Evolutionary conservation across 2,329 filamentous ascomycete genomes (phyloP).

Genomic region (Stagonosporopsis chrysanthemi): DNA sequence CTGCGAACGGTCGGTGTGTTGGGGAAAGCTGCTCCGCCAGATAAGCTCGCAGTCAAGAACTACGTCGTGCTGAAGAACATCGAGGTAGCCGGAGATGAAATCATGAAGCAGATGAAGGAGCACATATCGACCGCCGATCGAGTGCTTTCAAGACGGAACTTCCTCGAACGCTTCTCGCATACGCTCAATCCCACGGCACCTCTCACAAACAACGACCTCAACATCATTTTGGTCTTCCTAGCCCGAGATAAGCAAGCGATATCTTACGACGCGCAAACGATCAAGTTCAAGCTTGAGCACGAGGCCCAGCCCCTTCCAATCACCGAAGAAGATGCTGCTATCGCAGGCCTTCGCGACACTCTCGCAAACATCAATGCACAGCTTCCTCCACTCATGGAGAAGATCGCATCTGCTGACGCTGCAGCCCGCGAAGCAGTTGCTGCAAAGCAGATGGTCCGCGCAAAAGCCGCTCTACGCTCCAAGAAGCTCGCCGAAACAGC

Average conservation of each 20-base stretch:
- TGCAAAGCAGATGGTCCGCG: constrained; percentile 75
- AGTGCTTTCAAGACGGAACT: constrained; percentile 46
- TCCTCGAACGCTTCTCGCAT: constrained; percentile 42
- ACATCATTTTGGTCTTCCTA: constrained; percentile 67
- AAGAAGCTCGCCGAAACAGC: constrained; percentile 83
- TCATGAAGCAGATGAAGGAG: constrained; percentile 48
- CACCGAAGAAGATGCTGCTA: constrained; percentile 78
- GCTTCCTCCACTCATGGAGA: constrained; percentile 68
- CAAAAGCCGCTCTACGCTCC: constrained; percentile 78
- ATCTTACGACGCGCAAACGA: constrained; percentile 75
- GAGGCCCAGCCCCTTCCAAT: constrained; percentile 61
- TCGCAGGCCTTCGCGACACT: constrained; percentile 80
- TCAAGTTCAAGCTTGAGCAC: constrained; percentile 70
- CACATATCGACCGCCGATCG: constrained; percentile 46
- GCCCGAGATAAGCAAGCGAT: constrained; percentile 72
- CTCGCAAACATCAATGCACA: constrained; percentile 71
- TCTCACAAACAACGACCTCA: constrained; percentile 69
- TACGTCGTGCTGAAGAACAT: constrained; percentile 73
- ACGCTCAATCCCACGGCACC: constrained; percentile 35
- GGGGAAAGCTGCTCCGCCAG: constrained; percentile 57
- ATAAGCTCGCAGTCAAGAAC: constrained; percentile 66
- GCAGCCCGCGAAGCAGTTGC: constrained; percentile 74
- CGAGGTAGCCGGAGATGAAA: constrained; percentile 60
- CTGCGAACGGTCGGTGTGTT: constrained; percentile 69
- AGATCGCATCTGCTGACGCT: constrained; percentile 58